Percentiles rank a stretch among this genome's conserved stretches.
Conservation (phyloP, 1,284 basidiomycete genomes). For the Neotropicomus parvogracilis region DNA sequence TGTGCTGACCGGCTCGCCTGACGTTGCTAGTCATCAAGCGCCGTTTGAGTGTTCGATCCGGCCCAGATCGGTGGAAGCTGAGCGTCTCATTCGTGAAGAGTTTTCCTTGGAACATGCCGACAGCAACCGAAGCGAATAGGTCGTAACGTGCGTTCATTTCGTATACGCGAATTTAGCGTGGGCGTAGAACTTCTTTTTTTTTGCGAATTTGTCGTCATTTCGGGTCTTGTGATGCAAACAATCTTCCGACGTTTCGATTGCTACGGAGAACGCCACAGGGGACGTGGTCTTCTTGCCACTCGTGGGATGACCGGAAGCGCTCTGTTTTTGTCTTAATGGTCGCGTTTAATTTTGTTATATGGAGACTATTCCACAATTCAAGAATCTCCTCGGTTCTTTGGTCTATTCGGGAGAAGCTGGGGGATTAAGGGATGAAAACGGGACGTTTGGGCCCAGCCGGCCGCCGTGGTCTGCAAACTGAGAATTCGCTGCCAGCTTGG, state of each 20-base stretch:
- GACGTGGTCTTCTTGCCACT: too few species aligned
- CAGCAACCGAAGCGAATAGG: not conserved
- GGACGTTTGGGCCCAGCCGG: not conserved
- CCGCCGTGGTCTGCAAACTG: too few species aligned
- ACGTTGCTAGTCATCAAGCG: conserved; percentile 45
- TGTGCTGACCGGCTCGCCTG: not conserved
- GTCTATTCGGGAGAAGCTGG: not conserved
- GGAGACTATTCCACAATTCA: not conserved
- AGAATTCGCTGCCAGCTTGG: too few species aligned
- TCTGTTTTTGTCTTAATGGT: too few species aligned
- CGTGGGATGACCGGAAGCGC: too few species aligned
- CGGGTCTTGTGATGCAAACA: too few species aligned
- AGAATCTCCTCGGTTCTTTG: not conserved
- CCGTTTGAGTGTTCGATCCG: conserved; percentile 55
- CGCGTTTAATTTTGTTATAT: too few species aligned
- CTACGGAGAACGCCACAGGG: too few species aligned
- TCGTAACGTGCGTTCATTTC: too few species aligned
- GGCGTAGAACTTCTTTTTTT: not conserved
- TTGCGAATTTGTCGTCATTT: too few species aligned
- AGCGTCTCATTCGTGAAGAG: conserved; percentile 44
- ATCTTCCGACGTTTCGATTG: too few species aligned
- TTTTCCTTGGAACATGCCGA: not conserved
- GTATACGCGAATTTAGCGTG: not conserved
- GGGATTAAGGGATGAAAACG: not conserved
- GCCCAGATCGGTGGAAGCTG: conserved; percentile 48